These are phyloP conservation scores for Fraxinus excelsior DNA, from an alignment of 257 asterid genomes.

Conservation along the genomic window DNA sequence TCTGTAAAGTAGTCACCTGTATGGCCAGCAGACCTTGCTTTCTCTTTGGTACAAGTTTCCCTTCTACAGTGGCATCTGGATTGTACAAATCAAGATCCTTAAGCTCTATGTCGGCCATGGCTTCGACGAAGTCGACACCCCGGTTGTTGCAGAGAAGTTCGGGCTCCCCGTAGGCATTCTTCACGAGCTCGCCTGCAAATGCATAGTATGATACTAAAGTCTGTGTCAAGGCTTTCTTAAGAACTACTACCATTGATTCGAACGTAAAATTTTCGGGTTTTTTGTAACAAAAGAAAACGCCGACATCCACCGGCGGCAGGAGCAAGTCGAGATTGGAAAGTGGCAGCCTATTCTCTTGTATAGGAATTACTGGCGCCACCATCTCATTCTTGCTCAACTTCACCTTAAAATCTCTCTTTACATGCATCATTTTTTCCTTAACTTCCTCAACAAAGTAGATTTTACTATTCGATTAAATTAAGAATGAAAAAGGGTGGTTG, in stretches of 20 bases:
- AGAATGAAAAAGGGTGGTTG: not conserved
- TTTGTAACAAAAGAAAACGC: constrained; percentile 60
- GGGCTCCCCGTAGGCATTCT: constrained; percentile 56
- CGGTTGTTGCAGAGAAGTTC: constrained; percentile 62
- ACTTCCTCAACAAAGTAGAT: not conserved
- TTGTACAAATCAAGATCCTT: constrained; percentile 53
- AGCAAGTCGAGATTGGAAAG: constrained; percentile 79
- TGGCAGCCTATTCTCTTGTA: constrained; percentile 65
- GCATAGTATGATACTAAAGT: constrained; percentile 50
- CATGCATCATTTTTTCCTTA: constrained; percentile 32
- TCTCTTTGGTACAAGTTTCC: constrained; percentile 58
- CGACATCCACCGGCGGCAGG: constrained; percentile 61
- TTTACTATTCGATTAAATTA: not conserved
- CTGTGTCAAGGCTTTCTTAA: constrained; percentile 55
- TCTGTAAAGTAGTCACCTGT: constrained; percentile 39
- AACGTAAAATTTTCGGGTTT: constrained; percentile 24
- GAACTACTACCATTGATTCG: constrained; percentile 22
- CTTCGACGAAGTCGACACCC: constrained; percentile 66
- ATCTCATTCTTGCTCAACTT: constrained; percentile 42
- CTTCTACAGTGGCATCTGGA: constrained; percentile 53
- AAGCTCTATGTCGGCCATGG: constrained; percentile 46
- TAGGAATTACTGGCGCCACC: constrained; percentile 54
- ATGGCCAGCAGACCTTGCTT: constrained; percentile 60
- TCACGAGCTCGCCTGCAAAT: constrained; percentile 50
- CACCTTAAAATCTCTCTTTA: constrained; percentile 36